Evolutionary conservation across 108 stramenopile genomes (phyloP), one percentile per base, ranked within the genome.

Genomic region (Skeletonema potamos): DNA sequence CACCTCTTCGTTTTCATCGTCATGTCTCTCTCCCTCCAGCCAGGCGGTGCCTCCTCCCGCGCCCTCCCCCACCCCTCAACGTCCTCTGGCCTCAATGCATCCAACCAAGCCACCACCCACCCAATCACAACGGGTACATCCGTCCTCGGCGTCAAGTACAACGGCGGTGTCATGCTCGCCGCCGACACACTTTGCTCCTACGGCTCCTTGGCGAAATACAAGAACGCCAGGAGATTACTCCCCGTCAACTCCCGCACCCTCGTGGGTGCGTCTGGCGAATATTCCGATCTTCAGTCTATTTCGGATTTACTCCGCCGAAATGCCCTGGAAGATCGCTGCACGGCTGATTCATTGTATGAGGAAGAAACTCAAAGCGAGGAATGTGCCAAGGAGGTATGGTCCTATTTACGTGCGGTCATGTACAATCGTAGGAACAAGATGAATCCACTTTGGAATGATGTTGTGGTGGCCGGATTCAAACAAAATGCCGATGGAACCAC

Each of bases 361-460:
- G 89, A 91, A 27, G 75, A 81, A 4, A 66, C 44, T 27, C 73
- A 60, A 6, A 64, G 64, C n/a, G 77, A 86, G 28, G 76, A 79
- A 12, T 83, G 85, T 48, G 91, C 92, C 27, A 82, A 77, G 72
- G 82, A 88, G 27, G 76, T 88, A 0, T 94, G 90, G 89, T 91
- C 87, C 43, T 96, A 97, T 66, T 62, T 99, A 18, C 79, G 98
- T 6, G 92, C 97, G 29, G 92, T 99, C 56, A 87, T 99, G 91
- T 99, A 99, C 92, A 87, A 96, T 64, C 83, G 94, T 32, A 84
- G 94, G 22, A 93, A 92, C 70, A 96, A 97, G 68, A 90, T 97
- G 83, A 97, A 99, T 83, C 99, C 99, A n/a, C 85, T 95, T 48
- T 99, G 99, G 99, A 99, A 98, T 81, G 88, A 96, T 67, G 62